These are phyloP conservation scores for Ceriops zippeliana DNA, from an alignment of 345 rosid genomes.

Conservation along the genomic window DNA sequence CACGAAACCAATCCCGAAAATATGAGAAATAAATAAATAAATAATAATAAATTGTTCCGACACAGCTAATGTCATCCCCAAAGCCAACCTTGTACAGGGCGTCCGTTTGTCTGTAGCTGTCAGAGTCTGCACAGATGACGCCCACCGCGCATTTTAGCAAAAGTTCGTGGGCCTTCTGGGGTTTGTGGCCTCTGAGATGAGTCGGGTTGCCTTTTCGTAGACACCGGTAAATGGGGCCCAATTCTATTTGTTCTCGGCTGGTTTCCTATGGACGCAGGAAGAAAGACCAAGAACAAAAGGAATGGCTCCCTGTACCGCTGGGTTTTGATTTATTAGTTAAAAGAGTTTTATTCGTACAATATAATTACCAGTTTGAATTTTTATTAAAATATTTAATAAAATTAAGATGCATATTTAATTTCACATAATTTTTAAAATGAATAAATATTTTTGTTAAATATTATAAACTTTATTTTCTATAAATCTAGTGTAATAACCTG, in stretches of 20 bases:
- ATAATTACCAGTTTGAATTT: too few relatives aligned
- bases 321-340: too few relatives aligned
- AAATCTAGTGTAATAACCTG: too few relatives aligned
- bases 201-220: conserved; percentile 10
- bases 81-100: conserved; percentile 5
- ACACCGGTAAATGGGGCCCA: background rate
- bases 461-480: too few relatives aligned
- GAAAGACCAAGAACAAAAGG: background rate
- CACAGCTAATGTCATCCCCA: background rate
- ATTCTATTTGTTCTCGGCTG: background rate
- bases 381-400: too few relatives aligned
- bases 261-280: background rate
- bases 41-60: background rate
- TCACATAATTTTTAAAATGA: too few relatives aligned
- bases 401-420: too few relatives aligned
- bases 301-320: background rate
- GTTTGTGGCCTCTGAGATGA: background rate
- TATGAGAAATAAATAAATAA: background rate
- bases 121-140: background rate
- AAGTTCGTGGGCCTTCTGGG: background rate
- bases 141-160: conserved; percentile 15
- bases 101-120: conserved; percentile 19
- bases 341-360: too few relatives aligned
- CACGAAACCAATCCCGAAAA: background rate
- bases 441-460: too few relatives aligned